phyloP scores from a whole-genome alignment of 306 rosid genomes.

The Trichosanthes truncata region DNA sequence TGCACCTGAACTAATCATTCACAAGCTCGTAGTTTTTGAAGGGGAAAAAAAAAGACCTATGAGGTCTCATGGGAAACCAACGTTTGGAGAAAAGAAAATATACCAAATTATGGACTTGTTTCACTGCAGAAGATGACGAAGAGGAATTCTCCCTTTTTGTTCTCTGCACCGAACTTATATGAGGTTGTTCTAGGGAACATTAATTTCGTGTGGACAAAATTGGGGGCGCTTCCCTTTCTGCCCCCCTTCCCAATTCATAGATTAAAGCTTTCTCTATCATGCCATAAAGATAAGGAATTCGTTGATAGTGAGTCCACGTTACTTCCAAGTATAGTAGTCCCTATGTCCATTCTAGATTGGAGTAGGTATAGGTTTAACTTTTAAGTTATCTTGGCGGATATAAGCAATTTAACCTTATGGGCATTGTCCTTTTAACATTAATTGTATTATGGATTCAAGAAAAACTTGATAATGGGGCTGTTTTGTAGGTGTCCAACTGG shows the following conservation, averaged over 20 bases:
- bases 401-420: background rate
- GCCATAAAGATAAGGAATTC: background rate
- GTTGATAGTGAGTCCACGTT: background rate
- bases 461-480: background rate
- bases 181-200: background rate
- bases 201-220: background rate
- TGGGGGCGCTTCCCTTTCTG: background rate
- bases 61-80: background rate
- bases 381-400: background rate
- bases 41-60: background rate
- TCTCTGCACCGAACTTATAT: background rate
- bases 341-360: background rate
- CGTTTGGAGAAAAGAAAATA: background rate
- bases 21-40: background rate
- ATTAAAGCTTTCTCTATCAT: background rate
- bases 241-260: background rate
- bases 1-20: too few relatives aligned
- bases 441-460: background rate
- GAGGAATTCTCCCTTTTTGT: background rate
- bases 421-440: background rate
- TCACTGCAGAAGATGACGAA: background rate
- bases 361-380: background rate
- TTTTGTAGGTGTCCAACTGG: conserved; percentile 92
- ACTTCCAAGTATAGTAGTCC: background rate
- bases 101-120: background rate